Conservation (phyloP, 495 filamentous ascomycete genomes). For the Xylaria sp. region DNA sequence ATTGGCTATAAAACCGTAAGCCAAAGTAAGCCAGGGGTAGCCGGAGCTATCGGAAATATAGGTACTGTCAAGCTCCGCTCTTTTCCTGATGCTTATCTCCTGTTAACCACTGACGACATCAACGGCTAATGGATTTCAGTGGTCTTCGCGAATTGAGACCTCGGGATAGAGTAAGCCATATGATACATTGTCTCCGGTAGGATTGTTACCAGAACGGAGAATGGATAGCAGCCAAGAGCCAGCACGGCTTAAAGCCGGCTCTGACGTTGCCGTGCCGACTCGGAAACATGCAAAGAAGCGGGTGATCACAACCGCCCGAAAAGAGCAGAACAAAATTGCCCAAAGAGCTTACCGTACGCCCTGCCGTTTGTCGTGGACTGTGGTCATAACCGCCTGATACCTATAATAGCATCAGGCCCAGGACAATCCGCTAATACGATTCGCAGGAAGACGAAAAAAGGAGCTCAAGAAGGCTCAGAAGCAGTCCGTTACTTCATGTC, state of each 20-base stretch:
- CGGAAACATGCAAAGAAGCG: slow-evolving; percentile 34
- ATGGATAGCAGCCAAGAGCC: slow-evolving; percentile 7
- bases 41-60: slow-evolving; percentile 26
- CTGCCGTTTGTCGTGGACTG: neutral
- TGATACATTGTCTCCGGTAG: neutral
- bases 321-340: slow-evolving; percentile 51
- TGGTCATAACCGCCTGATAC: neutral
- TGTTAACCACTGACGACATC: neutral
- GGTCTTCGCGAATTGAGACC: neutral
- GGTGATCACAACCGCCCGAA: slow-evolving; percentile 49
- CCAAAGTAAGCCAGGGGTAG: slow-evolving; percentile 13
- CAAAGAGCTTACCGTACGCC: slow-evolving; percentile 51
- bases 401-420: neutral
- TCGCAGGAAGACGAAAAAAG: slow-evolving; percentile 19
- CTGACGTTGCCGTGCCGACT: neutral
- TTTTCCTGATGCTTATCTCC: slow-evolving; percentile 17
- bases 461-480: slow-evolving; percentile 18
- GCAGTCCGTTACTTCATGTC: neutral
- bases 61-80: neutral
- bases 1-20: slow-evolving; percentile 30
- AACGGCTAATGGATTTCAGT: neutral
- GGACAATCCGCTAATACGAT: neutral
- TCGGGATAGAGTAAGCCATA: neutral
- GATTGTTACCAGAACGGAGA: neutral
- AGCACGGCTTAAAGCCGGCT: neutral